Base-by-base conservation (phyloP, 2,329 filamentous ascomycete species). In the Diaporthe ampelina region DNA sequence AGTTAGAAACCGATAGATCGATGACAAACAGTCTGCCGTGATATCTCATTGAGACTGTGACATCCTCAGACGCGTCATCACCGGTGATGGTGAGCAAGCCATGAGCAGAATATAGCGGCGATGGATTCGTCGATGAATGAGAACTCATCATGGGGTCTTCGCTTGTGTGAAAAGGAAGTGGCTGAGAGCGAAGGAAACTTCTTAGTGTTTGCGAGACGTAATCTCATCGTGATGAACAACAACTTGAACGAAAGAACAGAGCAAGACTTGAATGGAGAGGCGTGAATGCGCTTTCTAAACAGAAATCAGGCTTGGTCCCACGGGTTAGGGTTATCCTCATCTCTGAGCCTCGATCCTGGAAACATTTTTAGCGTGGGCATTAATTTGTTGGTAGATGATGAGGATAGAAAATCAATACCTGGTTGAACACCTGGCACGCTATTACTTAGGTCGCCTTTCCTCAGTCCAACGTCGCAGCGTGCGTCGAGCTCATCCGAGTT, bases 21-120 rank as follows among this genome's bases (percentile, higher is more conserved):
- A 67, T 24, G 21, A 45, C 29, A 7, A 67, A 67, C 21, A 35
- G 61, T 50, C 29, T 50, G 21, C 61, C 29, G 21, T 35, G 29
- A 19, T 35, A 67, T n/a, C 45, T 67, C 61, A 67, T 67, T 1
- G 43, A 67, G 43, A 67, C 5, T 9, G 43, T 67, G 26, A 35
- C 61, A 24, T 50, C 43, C 43, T 67, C 29, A 21, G 61, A 67
- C 5, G 45, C 43, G 21, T 52, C 45, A 8, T 35, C 43, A 45
- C 61, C 43, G 1, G 61, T 21, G 21, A 19, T 26, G 1, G 61
- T 21, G 21, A 19, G 1, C 32, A 67, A 1, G 11, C 8, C 8
- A 24, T 58, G 54, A 57, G 54, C 54, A 32, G 54, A 13, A 57
- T 32, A 57, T 57, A 26, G 54, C 54, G 52, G 52, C 15, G 52